Evolutionary conservation across 2,329 filamentous ascomycete species (phyloP), one percentile per base, ranked within the genome.

Genomic region (Rhinocladiella mackenziei): DNA sequence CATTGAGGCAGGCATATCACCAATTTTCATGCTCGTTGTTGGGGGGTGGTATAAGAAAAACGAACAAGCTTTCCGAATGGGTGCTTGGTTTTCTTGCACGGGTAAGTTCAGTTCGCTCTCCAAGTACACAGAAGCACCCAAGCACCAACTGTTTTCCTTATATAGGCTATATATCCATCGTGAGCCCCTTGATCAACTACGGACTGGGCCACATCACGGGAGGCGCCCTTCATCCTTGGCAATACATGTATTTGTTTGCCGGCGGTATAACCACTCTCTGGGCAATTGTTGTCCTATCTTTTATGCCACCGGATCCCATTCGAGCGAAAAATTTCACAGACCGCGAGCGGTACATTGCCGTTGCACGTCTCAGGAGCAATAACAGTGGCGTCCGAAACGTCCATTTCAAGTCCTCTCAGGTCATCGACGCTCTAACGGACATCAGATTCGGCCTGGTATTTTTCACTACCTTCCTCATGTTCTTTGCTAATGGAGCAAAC

Each of bases 11-110:
- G 71, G 80, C 33, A 75, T 85, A 19, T 80, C 80, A 1, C 82
- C 81, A 0, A 74, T 72, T 1, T 83, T 83, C 62, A 81, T 83
- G 78, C 74, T 71, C 41, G 77, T 81, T 44, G 68, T 84, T 2
- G 70, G 72, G 5, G 69, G 74, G 0, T 82, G 73, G 56, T 84
- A 84, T 59, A 83, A 79, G 0, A 80, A 84, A 55, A 53, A 66
- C 5, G 81, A 84, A 60, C 81, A 85, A 61, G 67, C 76, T 0
- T 61, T 83, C 30, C 70, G 81, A 1, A 81, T 83, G 62, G 77
- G 73, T 7, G n/a, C n/a, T n/a, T 26, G 11, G 11, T 7, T 26
- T 26, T 26, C 23, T 26, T 26, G 23, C 11, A 7, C 23, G 11
- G 11, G 23, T 26, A 7, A 7, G 7, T 7, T 7, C 7, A n/a